These are phyloP conservation scores for Lentinula sp. DNA, from an alignment of 768 basidiomycete species.

Conservation along the genomic window DNA sequence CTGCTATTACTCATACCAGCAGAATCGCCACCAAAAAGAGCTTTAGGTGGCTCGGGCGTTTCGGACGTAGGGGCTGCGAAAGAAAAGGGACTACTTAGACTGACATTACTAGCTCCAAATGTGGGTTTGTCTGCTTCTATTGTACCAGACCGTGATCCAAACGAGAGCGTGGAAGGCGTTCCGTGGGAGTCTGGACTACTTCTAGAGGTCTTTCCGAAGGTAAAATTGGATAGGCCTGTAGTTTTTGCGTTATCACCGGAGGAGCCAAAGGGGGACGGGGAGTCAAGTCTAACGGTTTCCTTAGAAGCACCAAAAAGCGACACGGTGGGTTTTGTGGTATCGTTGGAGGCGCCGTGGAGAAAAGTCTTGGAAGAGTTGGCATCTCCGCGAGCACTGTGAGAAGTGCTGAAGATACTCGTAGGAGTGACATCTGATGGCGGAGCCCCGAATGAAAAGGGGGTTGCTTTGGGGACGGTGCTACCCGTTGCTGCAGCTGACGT, in stretches of 20 bases:
- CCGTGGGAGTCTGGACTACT: background rate
- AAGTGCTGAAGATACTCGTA: background rate
- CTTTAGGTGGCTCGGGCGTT: background rate
- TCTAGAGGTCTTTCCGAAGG: background rate
- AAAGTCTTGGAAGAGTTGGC: background rate
- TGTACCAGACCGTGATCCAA: background rate
- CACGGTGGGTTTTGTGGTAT: background rate
- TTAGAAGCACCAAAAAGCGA: background rate
- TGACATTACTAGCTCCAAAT: background rate
- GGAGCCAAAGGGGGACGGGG: background rate
- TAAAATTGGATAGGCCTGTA: background rate
- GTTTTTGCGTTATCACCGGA: background rate
- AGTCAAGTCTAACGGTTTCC: background rate
- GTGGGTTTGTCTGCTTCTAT: background rate
- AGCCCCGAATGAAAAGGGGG: background rate
- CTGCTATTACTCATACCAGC: background rate
- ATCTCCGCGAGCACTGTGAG: background rate
- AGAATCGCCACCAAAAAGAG: background rate
- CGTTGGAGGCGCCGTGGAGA: background rate
- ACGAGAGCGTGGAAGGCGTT: background rate
- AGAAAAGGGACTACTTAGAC: background rate
- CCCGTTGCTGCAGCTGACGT: background rate
- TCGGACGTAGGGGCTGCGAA: background rate
- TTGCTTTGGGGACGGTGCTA: background rate
- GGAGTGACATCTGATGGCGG: background rate